Evolutionary conservation across 306 rosid genomes (phyloP), one percentile per base, ranked within the genome.

Genomic region (Cicer arietinum): DNA sequence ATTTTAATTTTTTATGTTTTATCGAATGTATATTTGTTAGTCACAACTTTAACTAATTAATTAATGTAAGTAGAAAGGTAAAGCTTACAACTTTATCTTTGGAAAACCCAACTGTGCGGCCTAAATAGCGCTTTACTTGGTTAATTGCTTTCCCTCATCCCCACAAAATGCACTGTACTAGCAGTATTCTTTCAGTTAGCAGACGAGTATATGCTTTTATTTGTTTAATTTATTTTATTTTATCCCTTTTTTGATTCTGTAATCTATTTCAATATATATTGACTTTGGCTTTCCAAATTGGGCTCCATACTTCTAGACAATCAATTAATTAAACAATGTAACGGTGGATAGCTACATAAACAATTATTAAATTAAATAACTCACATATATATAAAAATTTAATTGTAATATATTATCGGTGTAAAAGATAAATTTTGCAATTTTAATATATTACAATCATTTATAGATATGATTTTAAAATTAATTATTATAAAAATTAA

Each of bases 11-110:
- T 25, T 25, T 2, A 25, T 25, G 1, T 2, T 25, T 30, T 30
- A 30, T 3, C 5, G 0, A 30, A 5, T 30, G 3, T 30, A 25
- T 30, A 30, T 30, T 30, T 30, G 5, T 30, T 30, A 30, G 0
- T 30, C 35, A 30, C 0, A 3, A 30, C 5, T 30, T 30, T 30
- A 20, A 20, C 1, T 20, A 25, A 65, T 68, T 86, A 85, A 64
- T 69, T 86, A 81, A 64, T 75, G 83, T 87, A 84, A 76, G 69
- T 41, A 41, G 56, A 83, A 84, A 86, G 85, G 89, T 83, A 86
- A 91, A 83, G 88, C 88, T 87, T 81, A 76, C 92, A 87, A 58
- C 80, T 85, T 81, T 68, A 51, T 82, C 89, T 83, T 84, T 81
- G 89, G 89, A 83, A 89, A 83, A 17, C 78, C 44, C 88, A 84